Percentiles rank a stretch among this genome's conserved stretches.
These are phyloP conservation scores for Nothophoma quercina DNA, from an alignment of 2,329 filamentous ascomycete species.

Conservation along the genomic window DNA sequence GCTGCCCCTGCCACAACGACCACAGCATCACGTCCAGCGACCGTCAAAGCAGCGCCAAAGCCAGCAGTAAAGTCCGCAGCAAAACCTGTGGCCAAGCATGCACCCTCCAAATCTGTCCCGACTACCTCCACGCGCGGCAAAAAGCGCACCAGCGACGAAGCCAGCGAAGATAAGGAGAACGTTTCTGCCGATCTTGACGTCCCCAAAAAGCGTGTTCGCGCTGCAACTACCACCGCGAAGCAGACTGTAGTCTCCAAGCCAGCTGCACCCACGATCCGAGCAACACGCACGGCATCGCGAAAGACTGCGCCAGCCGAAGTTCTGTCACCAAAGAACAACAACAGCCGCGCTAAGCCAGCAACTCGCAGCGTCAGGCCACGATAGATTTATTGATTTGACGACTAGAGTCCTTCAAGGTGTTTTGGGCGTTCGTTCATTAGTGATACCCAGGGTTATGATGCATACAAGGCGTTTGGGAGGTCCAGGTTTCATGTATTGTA, in stretches of 20 bases:
- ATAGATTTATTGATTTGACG: conserved; percentile 26
- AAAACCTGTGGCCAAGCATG: conserved; percentile 14
- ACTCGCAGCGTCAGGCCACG: conserved; percentile 27
- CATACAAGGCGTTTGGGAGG: conserved; percentile 16
- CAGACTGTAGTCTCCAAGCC: conserved; percentile 17
- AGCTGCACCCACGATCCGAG: conserved; percentile 19
- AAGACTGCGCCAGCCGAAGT: conserved; percentile 29
- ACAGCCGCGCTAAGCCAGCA: conserved; percentile 27
- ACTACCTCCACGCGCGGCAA: conserved; percentile 23
- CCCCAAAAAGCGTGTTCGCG: conserved; percentile 31
- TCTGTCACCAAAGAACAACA: conserved; percentile 35
- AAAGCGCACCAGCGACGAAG: conserved; percentile 39
- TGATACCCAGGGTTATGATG: conserved; percentile 13
- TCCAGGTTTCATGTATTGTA: neutral
- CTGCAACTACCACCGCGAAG: conserved; percentile 18
- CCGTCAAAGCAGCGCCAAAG: conserved; percentile 14
- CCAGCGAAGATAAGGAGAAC: conserved; percentile 42
- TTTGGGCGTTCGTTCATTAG: conserved; percentile 6
- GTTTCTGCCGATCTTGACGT: conserved; percentile 24
- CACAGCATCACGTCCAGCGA: conserved; percentile 19
- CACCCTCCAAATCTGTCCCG: conserved; percentile 21
- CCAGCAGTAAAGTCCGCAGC: conserved; percentile 12
- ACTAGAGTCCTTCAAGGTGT: conserved; percentile 22
- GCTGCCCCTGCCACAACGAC: conserved; percentile 18
- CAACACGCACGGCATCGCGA: conserved; percentile 36